Base-by-base conservation (phyloP, 2,329 filamentous ascomycete species). In the Gaeumannomyces sp. region DNA sequence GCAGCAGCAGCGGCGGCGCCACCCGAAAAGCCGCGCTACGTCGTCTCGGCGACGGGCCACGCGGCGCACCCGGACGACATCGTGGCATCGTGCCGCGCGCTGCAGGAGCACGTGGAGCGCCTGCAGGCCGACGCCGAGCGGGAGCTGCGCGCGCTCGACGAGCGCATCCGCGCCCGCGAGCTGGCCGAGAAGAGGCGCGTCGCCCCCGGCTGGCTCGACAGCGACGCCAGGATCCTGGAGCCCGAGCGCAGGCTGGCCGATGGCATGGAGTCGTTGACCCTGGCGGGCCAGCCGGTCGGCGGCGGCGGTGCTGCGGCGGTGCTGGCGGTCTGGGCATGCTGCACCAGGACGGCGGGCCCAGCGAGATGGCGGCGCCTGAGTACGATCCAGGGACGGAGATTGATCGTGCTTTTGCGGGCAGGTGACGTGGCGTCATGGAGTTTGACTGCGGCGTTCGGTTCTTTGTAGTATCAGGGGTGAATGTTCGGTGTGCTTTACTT, bases 11-110 rank as follows among this genome's bases (percentile, higher is more conserved):
- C 73, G 65, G 72, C 69, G 65, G 70, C 67, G 69, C 77, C 72
- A 69, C 77, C 72, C 68, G 64, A 77, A n/a, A 89, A 85, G 69
- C 83, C 82, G 35, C 84, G 83, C 68, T 97, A 96, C 76, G 88
- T 98, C 28, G 81, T 91, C 64, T 94, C 93, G 3, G 80, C 83
- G 14, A 89, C 91, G 0, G 92, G 90, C 35, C 90, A 93, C 73
- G 88, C 92, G 60, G 92, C 93, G 6, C 91, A 96, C 70, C 93
- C 95, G 0, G 87, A 93, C 71, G 89, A 93, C 70, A 96, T 99
- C 72, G 83, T 93, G 27, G 84, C 87, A 19, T 93, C 92, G 29
- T 97, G 94, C 78, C 84, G 85, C 67, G 88, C 90, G 10, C 83
- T 99, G 58, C 87, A 90, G 70, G 83, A 85, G 1, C 91, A 97